These are phyloP conservation scores for Metarhizium brunneum DNA, from an alignment of 2,329 filamentous ascomycete species.

Conservation along the genomic window DNA sequence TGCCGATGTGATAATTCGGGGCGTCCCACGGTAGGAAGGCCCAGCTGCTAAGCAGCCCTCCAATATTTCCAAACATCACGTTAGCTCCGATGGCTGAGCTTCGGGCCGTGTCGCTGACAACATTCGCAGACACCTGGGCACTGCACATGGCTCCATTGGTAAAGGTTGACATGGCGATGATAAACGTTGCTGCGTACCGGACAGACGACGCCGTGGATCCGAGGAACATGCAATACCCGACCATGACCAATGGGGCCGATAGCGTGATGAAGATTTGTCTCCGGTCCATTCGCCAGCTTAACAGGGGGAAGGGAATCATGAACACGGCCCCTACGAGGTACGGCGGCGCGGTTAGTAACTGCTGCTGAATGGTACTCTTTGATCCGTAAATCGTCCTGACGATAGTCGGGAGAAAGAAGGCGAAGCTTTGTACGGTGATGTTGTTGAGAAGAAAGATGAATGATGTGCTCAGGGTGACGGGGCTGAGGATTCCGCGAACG, in stretches of 20 bases:
- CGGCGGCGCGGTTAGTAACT: conserved; percentile 62
- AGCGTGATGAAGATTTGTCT: conserved; percentile 52
- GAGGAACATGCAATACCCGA: conserved; percentile 63
- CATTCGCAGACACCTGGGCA: conserved; percentile 59
- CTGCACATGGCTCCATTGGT: conserved; percentile 55
- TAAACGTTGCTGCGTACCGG: conserved; percentile 62
- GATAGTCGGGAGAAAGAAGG: conserved; percentile 62
- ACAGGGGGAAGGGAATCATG: conserved; percentile 49
- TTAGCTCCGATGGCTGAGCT: conserved; percentile 56
- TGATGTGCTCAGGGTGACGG: conserved; percentile 46
- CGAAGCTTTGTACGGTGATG: conserved; percentile 61
- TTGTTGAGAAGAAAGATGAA: conserved; percentile 57
- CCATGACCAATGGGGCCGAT: conserved; percentile 54
- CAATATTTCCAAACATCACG: conserved; percentile 65
- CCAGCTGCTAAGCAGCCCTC: conserved; percentile 59
- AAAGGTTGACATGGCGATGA: conserved; percentile 57
- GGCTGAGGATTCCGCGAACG: conserved; percentile 52
- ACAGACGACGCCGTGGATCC: conserved; percentile 40
- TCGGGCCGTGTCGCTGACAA: conserved; percentile 61
- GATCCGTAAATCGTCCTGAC: conserved; percentile 57
- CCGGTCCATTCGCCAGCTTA: conserved; percentile 51
- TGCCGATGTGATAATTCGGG: conserved; percentile 61
- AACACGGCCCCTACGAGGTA: conserved; percentile 63
- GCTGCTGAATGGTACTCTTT: conserved; percentile 47
- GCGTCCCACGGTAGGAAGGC: conserved; percentile 52